phyloP scores from a whole-genome alignment of 495 filamentous ascomycete species.

The Penicillium manginii region DNA sequence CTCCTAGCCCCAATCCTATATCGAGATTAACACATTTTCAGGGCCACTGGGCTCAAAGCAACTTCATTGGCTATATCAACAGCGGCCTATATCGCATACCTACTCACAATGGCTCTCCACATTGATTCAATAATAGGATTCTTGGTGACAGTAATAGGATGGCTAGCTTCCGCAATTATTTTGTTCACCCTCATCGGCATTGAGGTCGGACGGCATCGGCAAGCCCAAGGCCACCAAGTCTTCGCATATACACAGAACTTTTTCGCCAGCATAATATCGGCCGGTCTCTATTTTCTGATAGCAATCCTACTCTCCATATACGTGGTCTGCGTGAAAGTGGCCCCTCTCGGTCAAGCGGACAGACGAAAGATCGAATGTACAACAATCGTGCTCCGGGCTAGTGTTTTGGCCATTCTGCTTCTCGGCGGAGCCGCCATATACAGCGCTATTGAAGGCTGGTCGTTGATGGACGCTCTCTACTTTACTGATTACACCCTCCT shows the following conservation, averaged over 20 bases:
- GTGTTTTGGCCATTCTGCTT: slow-evolving; percentile 72
- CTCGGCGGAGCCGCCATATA: slow-evolving; percentile 74
- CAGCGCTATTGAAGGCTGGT: slow-evolving; percentile 71
- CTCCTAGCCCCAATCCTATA: not conserved
- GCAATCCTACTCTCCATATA: not conserved
- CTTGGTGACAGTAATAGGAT: slow-evolving; percentile 50
- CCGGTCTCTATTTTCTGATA: not conserved
- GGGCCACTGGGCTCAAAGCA: not conserved
- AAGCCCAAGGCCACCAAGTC: slow-evolving; percentile 1
- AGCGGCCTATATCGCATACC: not conserved
- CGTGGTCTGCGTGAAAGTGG: not conserved
- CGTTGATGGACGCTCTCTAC: slow-evolving; percentile 74
- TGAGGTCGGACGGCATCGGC: slow-evolving; percentile 4
- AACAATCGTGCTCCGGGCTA: slow-evolving; percentile 56
- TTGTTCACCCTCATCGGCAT: slow-evolving; percentile 13
- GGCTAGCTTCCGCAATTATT: slow-evolving; percentile 68
- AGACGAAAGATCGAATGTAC: slow-evolving; percentile 44
- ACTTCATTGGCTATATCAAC: not conserved
- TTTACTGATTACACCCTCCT: slow-evolving; percentile 82
- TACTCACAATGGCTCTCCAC: not conserved
- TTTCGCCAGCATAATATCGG: not conserved
- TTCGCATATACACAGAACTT: slow-evolving; percentile 18
- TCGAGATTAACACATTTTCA: not conserved
- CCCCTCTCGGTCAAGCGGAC: not conserved
- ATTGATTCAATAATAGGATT: slow-evolving; percentile 18